Evolutionary conservation across 2,329 filamentous ascomycete species (phyloP).

Genomic region (Diaporthe nobilis): DNA sequence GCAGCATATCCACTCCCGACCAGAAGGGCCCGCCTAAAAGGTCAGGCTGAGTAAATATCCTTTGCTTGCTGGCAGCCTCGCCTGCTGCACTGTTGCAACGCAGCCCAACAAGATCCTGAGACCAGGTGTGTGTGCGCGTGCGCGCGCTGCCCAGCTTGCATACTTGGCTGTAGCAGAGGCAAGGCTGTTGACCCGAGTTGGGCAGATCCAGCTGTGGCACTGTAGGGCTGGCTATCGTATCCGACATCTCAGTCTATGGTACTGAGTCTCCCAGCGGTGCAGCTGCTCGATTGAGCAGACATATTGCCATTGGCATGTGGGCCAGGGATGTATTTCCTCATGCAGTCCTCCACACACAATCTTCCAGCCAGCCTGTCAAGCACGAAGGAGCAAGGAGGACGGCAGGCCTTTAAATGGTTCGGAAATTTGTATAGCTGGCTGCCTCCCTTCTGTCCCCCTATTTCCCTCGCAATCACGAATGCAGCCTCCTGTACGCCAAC

Average conservation of each 20-base stretch:
- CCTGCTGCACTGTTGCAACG: neutral
- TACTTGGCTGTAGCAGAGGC: neutral
- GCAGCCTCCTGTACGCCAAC: constrained; percentile 41
- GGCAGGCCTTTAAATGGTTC: constrained; percentile 20
- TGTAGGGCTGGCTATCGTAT: neutral
- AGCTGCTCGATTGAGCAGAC: neutral
- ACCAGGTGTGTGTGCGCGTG: neutral
- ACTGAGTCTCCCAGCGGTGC: neutral
- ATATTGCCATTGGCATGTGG: neutral
- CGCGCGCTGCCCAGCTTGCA: neutral
- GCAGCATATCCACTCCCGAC: constrained; percentile 14
- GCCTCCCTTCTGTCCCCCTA: neutral
- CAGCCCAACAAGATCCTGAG: neutral
- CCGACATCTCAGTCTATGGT: neutral
- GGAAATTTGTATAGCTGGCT: constrained; percentile 36
- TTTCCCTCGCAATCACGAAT: constrained; percentile 33
- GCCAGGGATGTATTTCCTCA: neutral
- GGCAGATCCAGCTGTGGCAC: neutral
- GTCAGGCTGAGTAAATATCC: constrained; percentile 5
- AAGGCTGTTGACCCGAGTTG: neutral
- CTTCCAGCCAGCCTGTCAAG: neutral
- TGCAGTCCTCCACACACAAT: neutral
- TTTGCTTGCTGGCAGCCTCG: constrained; percentile 18
- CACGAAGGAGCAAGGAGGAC: neutral
- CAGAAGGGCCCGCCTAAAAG: neutral